phyloP scores from a whole-genome alignment of 257 asterid genomes.

The Gentiana dahurica region DNA sequence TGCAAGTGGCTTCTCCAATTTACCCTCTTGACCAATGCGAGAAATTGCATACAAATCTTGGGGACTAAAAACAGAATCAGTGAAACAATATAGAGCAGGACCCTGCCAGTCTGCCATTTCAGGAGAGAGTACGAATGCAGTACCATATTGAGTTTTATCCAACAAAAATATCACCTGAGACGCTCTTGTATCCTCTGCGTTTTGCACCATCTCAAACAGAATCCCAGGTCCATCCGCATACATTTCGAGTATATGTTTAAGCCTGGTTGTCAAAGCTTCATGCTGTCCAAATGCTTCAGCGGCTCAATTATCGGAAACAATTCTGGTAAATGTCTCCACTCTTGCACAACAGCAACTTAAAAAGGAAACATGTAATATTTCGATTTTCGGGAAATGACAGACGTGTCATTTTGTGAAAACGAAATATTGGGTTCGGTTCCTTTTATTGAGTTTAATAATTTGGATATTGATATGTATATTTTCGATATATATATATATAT shows the following conservation, averaged over 20 bases:
- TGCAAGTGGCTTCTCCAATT: constrained; percentile 93
- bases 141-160: constrained; percentile 91
- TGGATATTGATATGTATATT: too few relatives aligned
- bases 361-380: too few relatives aligned
- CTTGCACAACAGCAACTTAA: too few relatives aligned
- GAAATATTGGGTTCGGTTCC: too few relatives aligned
- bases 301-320: too few relatives aligned
- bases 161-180: constrained; percentile 71
- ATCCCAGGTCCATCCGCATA: constrained; percentile 95
- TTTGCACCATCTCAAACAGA: constrained; percentile 91
- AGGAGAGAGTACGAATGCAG: constrained; percentile 88
- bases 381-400: too few relatives aligned
- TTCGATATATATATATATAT: too few relatives aligned
- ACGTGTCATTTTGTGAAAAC: too few relatives aligned
- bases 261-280: constrained; percentile 92
- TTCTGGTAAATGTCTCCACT: too few relatives aligned
- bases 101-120: constrained; percentile 99
- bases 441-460: too few relatives aligned
- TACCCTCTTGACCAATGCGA: constrained; percentile 96
- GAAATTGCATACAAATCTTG: constrained; percentile 96
- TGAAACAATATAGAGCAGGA: constrained; percentile 93
- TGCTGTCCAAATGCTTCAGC: constrained; percentile 99
- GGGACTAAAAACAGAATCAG: constrained; percentile 86
- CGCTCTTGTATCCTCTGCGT: constrained; percentile 98
- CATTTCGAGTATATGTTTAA: constrained; percentile 95